Base-by-base conservation (phyloP, 805 yeast species). In the Dipodascus geniculatus region DNA sequence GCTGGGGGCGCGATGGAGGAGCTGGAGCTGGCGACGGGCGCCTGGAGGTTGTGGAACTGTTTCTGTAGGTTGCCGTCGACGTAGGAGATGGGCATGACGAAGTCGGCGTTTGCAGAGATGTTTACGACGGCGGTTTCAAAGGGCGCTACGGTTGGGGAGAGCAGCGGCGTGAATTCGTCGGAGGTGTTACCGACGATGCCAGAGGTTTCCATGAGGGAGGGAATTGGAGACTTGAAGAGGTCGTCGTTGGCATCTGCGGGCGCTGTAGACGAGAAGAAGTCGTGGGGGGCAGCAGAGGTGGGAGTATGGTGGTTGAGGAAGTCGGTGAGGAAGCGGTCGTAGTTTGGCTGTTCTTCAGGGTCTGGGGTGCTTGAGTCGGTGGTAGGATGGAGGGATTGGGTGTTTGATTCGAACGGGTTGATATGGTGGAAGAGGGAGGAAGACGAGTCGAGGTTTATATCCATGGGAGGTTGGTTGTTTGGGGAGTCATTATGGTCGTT, bases 141-240 rank as follows among this genome's bases (percentile, higher is more conserved):
- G 1, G 88, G 88, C 2, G 88, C 79, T 16, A 81, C 84, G 8
- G 85, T 82, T 0, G 95, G 95, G 1, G 90, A 83, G 1, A 83
- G 78, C 56, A 85, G 71, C 0, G 95, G 93, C 1, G 93, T 85
- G 67, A 83, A 85, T 3, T 38, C 44, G 14, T 38, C 44, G 6
- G 44, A 38, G 4, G 44, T 38, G 14, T 17, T 38, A 28, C 33
- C 33, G 8, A 38, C 44, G 20, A 38, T 17, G 4, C 44, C 20
- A 6, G 44, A 17, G 20, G 4, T 9, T 38, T 38, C 44, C 17
- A 38, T 38, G 4, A 38, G 44, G 17, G 44, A 38, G 14, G 44
- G 44, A 6, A 38, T 38, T n/a, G 44, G 44, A 3, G 44, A 38
- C 44, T 38, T 38, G 44, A 38, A 38, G 4, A 38, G 20, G 20